Base-by-base conservation (phyloP, 495 filamentous ascomycete species). In the Penicillium psychrofluorescens region DNA sequence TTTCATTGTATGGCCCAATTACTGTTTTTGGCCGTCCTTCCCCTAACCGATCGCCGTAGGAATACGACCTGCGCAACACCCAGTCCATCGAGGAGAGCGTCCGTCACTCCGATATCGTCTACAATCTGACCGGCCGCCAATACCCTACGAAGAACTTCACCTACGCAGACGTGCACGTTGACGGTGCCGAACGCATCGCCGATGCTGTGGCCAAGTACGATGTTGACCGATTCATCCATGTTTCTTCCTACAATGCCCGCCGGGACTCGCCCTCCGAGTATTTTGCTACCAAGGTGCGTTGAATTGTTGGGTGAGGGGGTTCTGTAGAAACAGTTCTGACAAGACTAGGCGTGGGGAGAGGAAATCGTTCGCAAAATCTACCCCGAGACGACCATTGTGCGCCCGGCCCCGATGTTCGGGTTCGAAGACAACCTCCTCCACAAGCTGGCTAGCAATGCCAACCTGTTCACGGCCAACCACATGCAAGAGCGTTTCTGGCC, bases 71-170 rank as follows among this genome's bases (percentile, higher is more conserved):
- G 44, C 83, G 83, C 55, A 99, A 99, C 70, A 97, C 89, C 38
- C 77, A 85, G 54, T 96, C 91, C 14, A 90, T 99, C 53, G 92
- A 99, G 64, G 90, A 92, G 68, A 90, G 85, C 52, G 91, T 99
- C 34, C 78, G 92, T 58, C 92, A 99, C 68, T 95, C 90, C 29
- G 92, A 99, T 56, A 81, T 95, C 40, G 92, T 99, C 37, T 96
- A 90, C 76, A 99, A 97, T 66, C 77, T 99, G 50, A 74, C 95
- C 50, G 92, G 92, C 40, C 85, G 90, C 28, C 82, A 88, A 57
- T 96, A 97, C 58, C 86, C 91, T 51, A 99, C 92, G 49, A 99
- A 99, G 77, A 99, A 99, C 73, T 99, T 95, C 71, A 76, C 80
- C 36, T 79, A 92, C 44, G 84, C 86, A 45, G 90, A 96, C 63